Conservation (phyloP, 108 stramenopile species). For the Cyclotella kingstonii region DNA sequence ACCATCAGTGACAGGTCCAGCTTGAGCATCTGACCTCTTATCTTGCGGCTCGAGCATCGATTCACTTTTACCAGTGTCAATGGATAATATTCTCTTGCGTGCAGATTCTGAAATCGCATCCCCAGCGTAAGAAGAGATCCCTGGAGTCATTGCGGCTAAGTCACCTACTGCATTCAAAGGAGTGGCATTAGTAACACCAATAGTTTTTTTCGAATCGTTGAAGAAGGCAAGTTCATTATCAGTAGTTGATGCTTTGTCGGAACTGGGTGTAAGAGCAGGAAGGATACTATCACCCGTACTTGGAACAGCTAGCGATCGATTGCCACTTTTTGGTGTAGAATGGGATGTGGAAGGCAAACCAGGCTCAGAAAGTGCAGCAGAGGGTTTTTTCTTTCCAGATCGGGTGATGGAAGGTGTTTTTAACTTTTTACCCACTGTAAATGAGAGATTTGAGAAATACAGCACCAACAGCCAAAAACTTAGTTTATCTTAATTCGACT, state of each 20-base stretch:
- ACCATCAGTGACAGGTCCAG: slow-evolving; percentile 5
- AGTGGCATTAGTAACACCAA: background rate
- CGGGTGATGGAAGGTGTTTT: slow-evolving; percentile 37
- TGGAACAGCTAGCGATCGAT: slow-evolving; percentile 10
- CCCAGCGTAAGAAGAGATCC: slow-evolving; percentile 9
- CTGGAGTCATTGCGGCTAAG: slow-evolving; percentile 5
- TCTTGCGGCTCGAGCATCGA: slow-evolving; percentile 41
- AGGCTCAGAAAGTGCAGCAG: slow-evolving; percentile 35
- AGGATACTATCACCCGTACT: slow-evolving; percentile 13
- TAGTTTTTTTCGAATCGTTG: slow-evolving; percentile 15
- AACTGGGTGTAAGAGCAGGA: slow-evolving; percentile 35
- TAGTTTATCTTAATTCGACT: no score
- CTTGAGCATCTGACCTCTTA: slow-evolving; percentile 1
- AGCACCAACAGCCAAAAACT: no score
- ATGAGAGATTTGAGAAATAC: no score
- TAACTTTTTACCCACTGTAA: slow-evolving; percentile 30
- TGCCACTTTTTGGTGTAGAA: slow-evolving; percentile 14
- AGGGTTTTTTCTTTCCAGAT: slow-evolving; percentile 8
- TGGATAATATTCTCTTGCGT: slow-evolving; percentile 36
- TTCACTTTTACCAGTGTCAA: slow-evolving; percentile 23
- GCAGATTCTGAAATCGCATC: slow-evolving; percentile 42
- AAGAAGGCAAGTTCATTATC: slow-evolving; percentile 39
- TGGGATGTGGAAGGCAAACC: background rate
- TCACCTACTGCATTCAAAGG: no score
- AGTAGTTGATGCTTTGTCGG: slow-evolving; percentile 26